Conservation (phyloP, 257 asterid genomes). For the Buddleja alternifolia region DNA sequence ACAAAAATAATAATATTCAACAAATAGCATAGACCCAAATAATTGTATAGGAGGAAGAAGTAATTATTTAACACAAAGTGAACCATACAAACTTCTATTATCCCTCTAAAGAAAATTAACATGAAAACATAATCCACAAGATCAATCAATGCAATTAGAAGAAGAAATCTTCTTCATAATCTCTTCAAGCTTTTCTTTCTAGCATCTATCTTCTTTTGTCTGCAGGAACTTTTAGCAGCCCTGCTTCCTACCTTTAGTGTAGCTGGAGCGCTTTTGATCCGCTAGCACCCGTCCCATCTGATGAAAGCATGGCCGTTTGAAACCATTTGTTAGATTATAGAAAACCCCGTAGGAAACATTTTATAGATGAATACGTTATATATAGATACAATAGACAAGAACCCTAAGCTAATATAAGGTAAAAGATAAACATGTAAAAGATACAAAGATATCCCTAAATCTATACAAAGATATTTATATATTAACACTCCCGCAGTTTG, state of each 20-base stretch:
- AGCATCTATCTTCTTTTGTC: constrained; percentile 94
- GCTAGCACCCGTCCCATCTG: constrained; percentile 52
- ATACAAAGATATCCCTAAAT: no score
- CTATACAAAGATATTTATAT: no score
- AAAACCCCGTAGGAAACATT: no score
- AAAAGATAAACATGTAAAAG: no score
- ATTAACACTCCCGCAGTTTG: no score
- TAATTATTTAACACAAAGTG: constrained; percentile 13
- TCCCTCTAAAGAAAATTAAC: constrained; percentile 1
- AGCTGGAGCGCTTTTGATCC: constrained; percentile 53
- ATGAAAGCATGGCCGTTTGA: constrained; percentile 36
- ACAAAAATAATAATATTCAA: not conserved
- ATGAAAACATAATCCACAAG: not conserved
- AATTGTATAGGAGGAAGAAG: not conserved
- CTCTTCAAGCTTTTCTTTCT: constrained; percentile 94
- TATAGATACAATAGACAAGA: no score
- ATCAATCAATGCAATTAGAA: not conserved
- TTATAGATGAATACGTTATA: no score
- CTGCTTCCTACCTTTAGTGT: constrained; percentile 66
- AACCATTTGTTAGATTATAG: no score
- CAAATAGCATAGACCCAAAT: not conserved
- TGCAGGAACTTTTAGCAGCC: constrained; percentile 53
- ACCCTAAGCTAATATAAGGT: no score
- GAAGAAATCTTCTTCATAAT: constrained; percentile 37
- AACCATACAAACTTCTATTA: constrained; percentile 1